phyloP scores from a whole-genome alignment of 106 monocot genomes.

The Amphibolis antarctica region DNA sequence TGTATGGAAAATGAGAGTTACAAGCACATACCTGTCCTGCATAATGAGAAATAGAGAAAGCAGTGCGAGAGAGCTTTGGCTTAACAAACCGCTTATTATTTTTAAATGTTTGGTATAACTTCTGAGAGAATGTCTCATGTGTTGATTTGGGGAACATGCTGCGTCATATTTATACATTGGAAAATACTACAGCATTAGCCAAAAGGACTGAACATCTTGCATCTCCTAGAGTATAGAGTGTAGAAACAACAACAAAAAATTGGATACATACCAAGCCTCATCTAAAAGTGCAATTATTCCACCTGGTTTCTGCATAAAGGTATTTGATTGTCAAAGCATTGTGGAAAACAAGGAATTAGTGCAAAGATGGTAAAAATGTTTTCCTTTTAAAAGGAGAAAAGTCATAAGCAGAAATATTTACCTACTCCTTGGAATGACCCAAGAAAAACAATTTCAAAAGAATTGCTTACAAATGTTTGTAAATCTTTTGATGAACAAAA shows the following conservation, averaged over 20 bases:
- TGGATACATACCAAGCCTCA: conserved; percentile 46
- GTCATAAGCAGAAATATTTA: no score
- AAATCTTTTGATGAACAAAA: no score
- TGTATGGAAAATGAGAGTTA: neutral
- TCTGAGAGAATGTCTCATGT: conserved; percentile 64
- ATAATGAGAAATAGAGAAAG: conserved; percentile 70
- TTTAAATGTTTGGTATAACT: conserved; percentile 46
- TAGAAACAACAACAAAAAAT: neutral
- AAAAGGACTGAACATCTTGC: no score
- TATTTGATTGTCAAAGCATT: neutral
- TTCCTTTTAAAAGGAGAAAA: no score
- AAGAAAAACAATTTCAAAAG: no score
- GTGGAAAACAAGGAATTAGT: neutral
- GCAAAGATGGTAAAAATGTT: neutral
- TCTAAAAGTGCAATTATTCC: conserved; percentile 71
- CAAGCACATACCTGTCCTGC: conserved; percentile 46
- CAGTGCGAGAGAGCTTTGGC: conserved; percentile 72
- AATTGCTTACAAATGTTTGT: no score
- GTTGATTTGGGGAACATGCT: conserved; percentile 66
- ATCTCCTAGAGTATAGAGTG: neutral
- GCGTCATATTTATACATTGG: conserved; percentile 5
- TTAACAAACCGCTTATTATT: conserved; percentile 65
- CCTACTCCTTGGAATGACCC: no score
- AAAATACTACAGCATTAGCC: neutral
- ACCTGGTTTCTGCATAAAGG: conserved; percentile 52